phyloP scores from a whole-genome alignment of 208 protist species.

The Leishmania amazonensis region DNA sequence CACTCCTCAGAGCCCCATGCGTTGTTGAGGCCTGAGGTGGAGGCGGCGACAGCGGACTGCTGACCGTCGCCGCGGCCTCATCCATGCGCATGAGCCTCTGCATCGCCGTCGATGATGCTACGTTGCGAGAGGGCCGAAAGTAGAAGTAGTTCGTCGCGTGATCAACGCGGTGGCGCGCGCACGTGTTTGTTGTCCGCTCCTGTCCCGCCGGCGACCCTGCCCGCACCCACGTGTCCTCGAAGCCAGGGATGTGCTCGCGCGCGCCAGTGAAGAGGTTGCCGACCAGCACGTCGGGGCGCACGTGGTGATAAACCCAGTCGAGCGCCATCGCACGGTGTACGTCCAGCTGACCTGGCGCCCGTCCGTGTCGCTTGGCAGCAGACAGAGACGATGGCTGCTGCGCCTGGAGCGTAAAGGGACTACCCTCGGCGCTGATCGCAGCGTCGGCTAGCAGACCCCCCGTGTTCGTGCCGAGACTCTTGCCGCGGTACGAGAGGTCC shows the following conservation, averaged over 20 bases:
- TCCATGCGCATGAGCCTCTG: conserved; percentile 11
- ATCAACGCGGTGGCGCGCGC: conserved; percentile 39
- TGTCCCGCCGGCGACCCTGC: conserved; percentile 62
- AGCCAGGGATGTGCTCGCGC: conserved; percentile 48
- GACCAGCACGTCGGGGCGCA: conserved; percentile 63
- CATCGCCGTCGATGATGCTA: conserved; percentile 9
- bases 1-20: neutral
- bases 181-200: conserved; percentile 82
- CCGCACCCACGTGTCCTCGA: conserved; percentile 70
- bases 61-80: neutral
- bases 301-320: conserved; percentile 51
- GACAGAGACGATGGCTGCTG: conserved; percentile 14
- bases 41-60: neutral
- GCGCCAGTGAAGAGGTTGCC: conserved; percentile 68
- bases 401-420: conserved; percentile 58
- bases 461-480: conserved; percentile 57
- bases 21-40: neutral
- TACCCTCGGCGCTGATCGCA: conserved; percentile 65
- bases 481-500: conserved; percentile 84
- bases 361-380: neutral
- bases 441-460: conserved; percentile 35
- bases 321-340: conserved; percentile 64
- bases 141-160: conserved; percentile 79
- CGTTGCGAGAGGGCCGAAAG: conserved; percentile 44
- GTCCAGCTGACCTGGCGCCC: conserved; percentile 42